These are phyloP conservation scores for Cicer pinnatifidum DNA, from an alignment of 306 rosid species.

Conservation along the genomic window DNA sequence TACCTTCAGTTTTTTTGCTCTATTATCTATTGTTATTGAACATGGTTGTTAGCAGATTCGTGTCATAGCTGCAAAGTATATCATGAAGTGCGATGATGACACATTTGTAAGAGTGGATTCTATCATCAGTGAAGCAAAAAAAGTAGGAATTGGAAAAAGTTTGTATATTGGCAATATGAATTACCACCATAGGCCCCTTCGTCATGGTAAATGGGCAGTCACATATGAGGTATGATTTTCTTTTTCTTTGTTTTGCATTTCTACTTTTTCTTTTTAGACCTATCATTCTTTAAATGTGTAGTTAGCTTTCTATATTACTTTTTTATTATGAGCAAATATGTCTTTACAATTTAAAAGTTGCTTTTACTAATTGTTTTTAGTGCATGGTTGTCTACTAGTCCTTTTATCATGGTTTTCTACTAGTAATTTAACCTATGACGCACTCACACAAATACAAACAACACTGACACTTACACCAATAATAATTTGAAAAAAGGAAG, in stretches of 20 bases:
- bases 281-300: too few relatives aligned
- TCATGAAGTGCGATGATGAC: slow-evolving; percentile 96
- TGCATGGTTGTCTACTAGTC: too few relatives aligned
- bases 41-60: slow-evolving; percentile 59
- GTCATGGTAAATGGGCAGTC: slow-evolving; percentile 96
- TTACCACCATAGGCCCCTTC: slow-evolving; percentile 65
- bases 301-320: too few relatives aligned
- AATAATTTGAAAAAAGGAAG: too few relatives aligned
- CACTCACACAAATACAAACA: too few relatives aligned
- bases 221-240: slow-evolving; percentile 72
- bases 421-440: too few relatives aligned
- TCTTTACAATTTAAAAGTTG: too few relatives aligned
- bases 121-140: slow-evolving; percentile 65
- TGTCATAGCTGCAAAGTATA: slow-evolving; percentile 65
- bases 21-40: slow-evolving; percentile 25
- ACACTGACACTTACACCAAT: too few relatives aligned
- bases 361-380: too few relatives aligned
- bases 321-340: too few relatives aligned
- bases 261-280: background rate
- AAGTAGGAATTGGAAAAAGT: slow-evolving; percentile 56
- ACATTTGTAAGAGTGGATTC: slow-evolving; percentile 91
- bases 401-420: too few relatives aligned
- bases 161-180: slow-evolving; percentile 87
- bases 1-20: background rate
- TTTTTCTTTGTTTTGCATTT: background rate